Conservation (phyloP, 768 basidiomycete genomes). For the Porphyrellus cyaneotinctus region DNA sequence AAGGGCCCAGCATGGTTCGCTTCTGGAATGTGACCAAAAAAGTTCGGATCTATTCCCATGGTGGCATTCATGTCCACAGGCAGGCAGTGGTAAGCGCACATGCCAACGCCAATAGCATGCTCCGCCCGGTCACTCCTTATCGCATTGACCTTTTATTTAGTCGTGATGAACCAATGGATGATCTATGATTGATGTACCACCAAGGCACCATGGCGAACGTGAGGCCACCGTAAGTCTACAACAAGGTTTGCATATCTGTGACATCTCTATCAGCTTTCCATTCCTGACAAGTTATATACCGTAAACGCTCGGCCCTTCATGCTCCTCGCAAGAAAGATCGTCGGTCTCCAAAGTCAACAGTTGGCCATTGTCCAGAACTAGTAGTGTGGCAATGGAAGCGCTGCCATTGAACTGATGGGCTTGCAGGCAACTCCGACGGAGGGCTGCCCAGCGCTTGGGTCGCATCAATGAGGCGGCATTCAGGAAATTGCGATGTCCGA, state of each 20-base stretch:
- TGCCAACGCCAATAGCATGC: slow-evolving; percentile 11
- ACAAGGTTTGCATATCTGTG: not conserved
- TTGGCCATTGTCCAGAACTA: not conserved
- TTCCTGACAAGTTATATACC: no score
- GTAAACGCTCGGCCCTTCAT: not conserved
- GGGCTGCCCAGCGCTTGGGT: no score
- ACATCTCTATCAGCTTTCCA: not conserved
- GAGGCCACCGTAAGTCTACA: not conserved
- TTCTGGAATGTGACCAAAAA: not conserved
- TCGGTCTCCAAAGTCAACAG: not conserved
- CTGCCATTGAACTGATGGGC: not conserved
- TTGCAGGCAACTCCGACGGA: not conserved
- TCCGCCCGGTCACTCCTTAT: not conserved
- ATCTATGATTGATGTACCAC: not conserved
- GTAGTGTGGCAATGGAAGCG: not conserved
- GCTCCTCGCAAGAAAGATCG: no score
- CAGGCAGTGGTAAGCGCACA: slow-evolving; percentile 8
- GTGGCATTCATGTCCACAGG: not conserved
- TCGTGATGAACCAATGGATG: not conserved
- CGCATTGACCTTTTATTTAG: not conserved
- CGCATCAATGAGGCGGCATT: not conserved
- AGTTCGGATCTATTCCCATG: not conserved
- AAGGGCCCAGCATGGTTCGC: slow-evolving; percentile 4
- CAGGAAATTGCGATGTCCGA: not conserved
- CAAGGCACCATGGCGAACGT: not conserved